Evolutionary conservation across 768 basidiomycete species (phyloP), one percentile per base, ranked within the genome.

Genomic region (Podaxis sp.): DNA sequence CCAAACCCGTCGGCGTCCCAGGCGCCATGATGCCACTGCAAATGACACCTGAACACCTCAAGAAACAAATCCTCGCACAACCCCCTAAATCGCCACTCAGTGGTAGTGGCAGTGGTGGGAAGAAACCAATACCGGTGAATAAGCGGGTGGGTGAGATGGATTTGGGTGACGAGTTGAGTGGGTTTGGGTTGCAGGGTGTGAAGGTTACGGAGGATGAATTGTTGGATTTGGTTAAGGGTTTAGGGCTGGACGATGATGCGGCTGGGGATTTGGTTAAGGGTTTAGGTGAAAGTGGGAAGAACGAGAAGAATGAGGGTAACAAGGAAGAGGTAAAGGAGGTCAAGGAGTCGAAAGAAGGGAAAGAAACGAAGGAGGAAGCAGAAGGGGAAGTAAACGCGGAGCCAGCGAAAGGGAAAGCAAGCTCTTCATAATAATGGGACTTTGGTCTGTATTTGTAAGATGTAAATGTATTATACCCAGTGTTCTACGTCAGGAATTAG

Each of bases 41-140:
- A 70, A 93, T 93, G 88, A 89, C 88, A 6, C 89, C 90, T n/a
- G 84, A 88, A 43, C 88, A 80, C 53, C 79, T 93, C 67, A 85
- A 78, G 68, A 81, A 79, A 59, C 82, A 84, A 68, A 77, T 85
- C 52, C 78, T 85, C 43, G 80, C 84, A 55, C 68, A 71, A n/a
- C 72, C 77, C 46, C 71, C 76, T 0, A 69, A 73, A 12, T 81
- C 80, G n/a, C 83, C 82, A 12, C 71, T 80, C 51, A 40, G 53
- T 6, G 82, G 77, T 63, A 73, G 73, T 17, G 79, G 75, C 33
- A 52, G 66, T 33, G 53, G 66, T 11, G 24, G 47, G 13, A 65
- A 58, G 12, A 73, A 71, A 54, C 61, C 54, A 1, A 66, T 76
- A 19, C 83, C 86, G 3, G 80, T 81, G 51, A 88, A 88, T 73